phyloP scores from a whole-genome alignment of 1,284 basidiomycete species.

The Ganoderma resinaceum region DNA sequence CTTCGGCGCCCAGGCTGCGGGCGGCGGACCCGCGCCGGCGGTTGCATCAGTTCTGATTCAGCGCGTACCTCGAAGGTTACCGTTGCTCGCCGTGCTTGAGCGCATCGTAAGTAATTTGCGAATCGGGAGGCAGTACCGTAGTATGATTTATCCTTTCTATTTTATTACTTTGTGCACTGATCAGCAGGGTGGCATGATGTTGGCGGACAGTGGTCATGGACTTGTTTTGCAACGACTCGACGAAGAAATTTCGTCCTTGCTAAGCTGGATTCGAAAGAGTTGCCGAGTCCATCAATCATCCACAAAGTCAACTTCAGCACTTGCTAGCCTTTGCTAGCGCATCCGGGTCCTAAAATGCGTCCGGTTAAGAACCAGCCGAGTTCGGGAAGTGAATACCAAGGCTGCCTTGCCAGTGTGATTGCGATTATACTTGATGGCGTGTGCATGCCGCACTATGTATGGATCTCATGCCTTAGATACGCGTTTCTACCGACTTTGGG shows the following conservation, averaged over 20 bases:
- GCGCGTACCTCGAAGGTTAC: not conserved
- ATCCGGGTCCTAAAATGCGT: too few relatives aligned
- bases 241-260: not conserved
- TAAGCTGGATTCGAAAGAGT: not conserved
- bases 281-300: not conserved
- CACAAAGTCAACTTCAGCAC: too few relatives aligned
- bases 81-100: not conserved
- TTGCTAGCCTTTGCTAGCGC: too few relatives aligned
- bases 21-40: not conserved
- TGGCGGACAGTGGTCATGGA: not conserved
- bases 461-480: too few relatives aligned
- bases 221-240: not conserved
- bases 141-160: not conserved
- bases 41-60: too few relatives aligned
- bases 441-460: too few relatives aligned
- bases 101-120: not conserved
- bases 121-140: not conserved
- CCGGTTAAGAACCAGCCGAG: too few relatives aligned
- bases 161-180: not conserved
- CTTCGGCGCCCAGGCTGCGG: not conserved
- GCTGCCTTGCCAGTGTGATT: too few relatives aligned
- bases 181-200: not conserved
- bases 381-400: too few relatives aligned
- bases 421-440: too few relatives aligned
- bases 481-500: too few relatives aligned